Evolutionary conservation across 2,329 filamentous ascomycete genomes (phyloP).

Genomic region (Pseudogymnoascus sp.): DNA sequence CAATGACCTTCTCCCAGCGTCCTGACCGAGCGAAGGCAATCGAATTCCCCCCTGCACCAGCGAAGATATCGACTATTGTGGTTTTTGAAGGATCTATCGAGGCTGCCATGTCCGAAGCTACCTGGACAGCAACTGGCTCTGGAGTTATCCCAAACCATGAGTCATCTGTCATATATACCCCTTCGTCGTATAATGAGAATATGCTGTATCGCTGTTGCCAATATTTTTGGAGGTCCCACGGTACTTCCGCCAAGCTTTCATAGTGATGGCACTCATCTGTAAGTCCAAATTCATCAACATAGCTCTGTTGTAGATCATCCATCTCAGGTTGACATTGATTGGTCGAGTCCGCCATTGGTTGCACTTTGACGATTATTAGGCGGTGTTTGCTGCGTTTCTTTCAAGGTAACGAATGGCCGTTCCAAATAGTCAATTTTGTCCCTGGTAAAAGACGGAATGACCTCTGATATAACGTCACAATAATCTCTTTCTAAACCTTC

Average conservation of each 20-base stretch:
- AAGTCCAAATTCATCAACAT: constrained; percentile 26
- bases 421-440: constrained; percentile 1
- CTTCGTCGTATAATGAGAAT: constrained; percentile 80
- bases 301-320: background rate
- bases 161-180: constrained; percentile 83
- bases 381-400: background rate
- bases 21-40: constrained; percentile 85
- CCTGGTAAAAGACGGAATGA: background rate
- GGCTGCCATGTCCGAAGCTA: constrained; percentile 32
- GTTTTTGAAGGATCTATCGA: constrained; percentile 20
- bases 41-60: constrained; percentile 83
- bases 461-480: constrained; percentile 3
- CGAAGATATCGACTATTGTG: constrained; percentile 75
- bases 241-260: constrained; percentile 59
- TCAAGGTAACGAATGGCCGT: background rate
- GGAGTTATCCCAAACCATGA: constrained; percentile 97
- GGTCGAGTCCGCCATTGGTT: constrained; percentile 3
- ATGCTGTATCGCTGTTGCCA: constrained; percentile 84
- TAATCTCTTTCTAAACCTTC: constrained; percentile 1
- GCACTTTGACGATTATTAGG: background rate
- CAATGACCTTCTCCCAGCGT: constrained; percentile 76
- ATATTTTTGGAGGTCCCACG: constrained; percentile 86
- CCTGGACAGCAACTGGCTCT: constrained; percentile 77
- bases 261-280: constrained; percentile 71
- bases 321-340: constrained; percentile 5